Conservation (phyloP, 495 filamentous ascomycete species). For the Copromyces sp. region DNA sequence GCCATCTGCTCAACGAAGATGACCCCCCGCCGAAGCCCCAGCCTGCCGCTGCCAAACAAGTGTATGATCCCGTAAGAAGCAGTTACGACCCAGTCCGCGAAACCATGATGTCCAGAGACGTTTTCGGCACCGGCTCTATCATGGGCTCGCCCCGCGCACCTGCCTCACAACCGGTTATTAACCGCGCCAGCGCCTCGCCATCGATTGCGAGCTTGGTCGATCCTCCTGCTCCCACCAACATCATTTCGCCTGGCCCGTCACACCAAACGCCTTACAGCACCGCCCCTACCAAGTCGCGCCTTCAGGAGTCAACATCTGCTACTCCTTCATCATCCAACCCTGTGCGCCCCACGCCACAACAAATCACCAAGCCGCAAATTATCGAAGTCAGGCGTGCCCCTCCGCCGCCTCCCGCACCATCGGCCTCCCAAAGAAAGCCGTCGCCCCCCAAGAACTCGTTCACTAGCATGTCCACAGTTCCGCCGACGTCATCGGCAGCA, state of each 20-base stretch:
- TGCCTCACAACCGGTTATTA: constrained; percentile 31
- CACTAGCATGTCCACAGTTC: not conserved
- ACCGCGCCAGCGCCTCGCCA: constrained; percentile 74
- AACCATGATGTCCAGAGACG: constrained; percentile 36
- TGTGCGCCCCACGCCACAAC: constrained; percentile 17
- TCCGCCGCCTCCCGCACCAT: constrained; percentile 18
- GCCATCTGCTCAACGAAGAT: constrained; percentile 36
- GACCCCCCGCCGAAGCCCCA: constrained; percentile 32
- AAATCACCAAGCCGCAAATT: constrained; percentile 24
- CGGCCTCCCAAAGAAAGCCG: constrained; percentile 8
- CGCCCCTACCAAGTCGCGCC: constrained; percentile 10
- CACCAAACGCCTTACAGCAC: constrained; percentile 32
- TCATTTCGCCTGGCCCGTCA: constrained; percentile 35
- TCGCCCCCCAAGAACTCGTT: not conserved
- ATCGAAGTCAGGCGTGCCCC: constrained; percentile 25
- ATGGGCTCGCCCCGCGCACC: constrained; percentile 46
- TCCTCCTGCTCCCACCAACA: constrained; percentile 42
- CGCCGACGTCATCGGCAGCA: constrained; percentile 5
- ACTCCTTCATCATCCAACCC: constrained; percentile 23
- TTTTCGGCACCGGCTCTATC: constrained; percentile 38
- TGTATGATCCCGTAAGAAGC: constrained; percentile 78
- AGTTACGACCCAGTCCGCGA: constrained; percentile 49
- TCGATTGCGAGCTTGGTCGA: constrained; percentile 87
- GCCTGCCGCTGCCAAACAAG: constrained; percentile 56
- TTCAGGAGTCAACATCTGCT: constrained; percentile 19